Percentiles rank a stretch among this genome's conserved stretches.
phyloP scores from a whole-genome alignment of 257 asterid species.

The Solanum piurae region DNA sequence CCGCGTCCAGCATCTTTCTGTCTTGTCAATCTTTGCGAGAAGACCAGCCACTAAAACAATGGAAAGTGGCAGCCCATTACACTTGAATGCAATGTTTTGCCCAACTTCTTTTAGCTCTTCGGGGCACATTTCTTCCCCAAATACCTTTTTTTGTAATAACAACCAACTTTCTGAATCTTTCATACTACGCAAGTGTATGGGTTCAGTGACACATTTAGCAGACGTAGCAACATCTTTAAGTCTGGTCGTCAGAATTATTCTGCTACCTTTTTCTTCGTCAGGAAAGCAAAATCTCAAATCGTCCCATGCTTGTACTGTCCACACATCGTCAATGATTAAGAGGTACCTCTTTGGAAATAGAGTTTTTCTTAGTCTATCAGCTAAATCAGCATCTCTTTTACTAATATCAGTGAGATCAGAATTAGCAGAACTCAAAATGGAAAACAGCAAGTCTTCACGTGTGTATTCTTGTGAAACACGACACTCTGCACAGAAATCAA shows the following conservation, averaged over 20 bases:
- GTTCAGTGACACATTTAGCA: neutral
- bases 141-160: neutral
- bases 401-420: neutral
- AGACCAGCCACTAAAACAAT: neutral
- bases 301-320: neutral
- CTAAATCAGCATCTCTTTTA: neutral
- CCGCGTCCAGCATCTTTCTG: neutral
- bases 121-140: neutral
- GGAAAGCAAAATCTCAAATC: neutral
- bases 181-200: neutral
- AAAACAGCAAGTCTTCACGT: neutral
- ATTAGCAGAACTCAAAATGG: neutral
- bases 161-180: neutral
- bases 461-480: conserved; percentile 1
- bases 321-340: conserved; percentile 10
- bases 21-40: neutral
- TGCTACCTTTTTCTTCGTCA: neutral
- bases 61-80: neutral
- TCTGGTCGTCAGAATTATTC: conserved; percentile 10
- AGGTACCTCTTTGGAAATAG: neutral
- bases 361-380: neutral
- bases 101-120: neutral
- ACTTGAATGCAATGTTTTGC: neutral
- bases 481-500: neutral
- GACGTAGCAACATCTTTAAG: neutral